A percentile compares a stretch with the other conserved stretches of the same genome.
Evolutionary conservation across 78 protist species (phyloP).

Genomic region (Trichosphaerium sp.): DNA sequence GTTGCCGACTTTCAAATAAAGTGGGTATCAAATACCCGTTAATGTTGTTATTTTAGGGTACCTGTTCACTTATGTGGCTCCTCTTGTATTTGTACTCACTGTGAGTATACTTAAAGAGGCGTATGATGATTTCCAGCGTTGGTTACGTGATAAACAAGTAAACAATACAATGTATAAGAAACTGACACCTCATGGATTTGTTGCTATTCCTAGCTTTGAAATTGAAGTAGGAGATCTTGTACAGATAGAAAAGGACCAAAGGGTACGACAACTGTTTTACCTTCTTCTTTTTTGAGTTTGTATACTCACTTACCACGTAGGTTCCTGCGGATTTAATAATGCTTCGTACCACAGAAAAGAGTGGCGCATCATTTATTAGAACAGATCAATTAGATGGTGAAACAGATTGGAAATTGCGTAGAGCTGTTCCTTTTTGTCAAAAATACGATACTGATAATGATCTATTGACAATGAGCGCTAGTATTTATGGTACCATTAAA

Average conservation of each 20-base stretch:
- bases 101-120: constrained; percentile 79
- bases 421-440: constrained; percentile 20
- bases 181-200: constrained; percentile 38
- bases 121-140: constrained; percentile 81
- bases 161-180: constrained; percentile 65
- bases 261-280: constrained; percentile 21
- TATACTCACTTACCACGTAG: background rate
- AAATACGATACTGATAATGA: constrained; percentile 26
- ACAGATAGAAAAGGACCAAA: constrained; percentile 47
- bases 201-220: constrained; percentile 28
- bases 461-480: constrained; percentile 16
- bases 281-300: background rate
- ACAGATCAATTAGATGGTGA: constrained; percentile 95
- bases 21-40: too few species aligned
- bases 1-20: too few species aligned
- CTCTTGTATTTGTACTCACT: constrained; percentile 79
- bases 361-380: constrained; percentile 76
- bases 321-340: constrained; percentile 80
- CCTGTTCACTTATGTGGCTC: constrained; percentile 88
- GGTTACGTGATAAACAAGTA: constrained; percentile 64
- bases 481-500: constrained; percentile 19
- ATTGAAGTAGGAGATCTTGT: constrained; percentile 77
- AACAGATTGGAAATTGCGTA: constrained; percentile 89
- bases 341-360: constrained; percentile 70
- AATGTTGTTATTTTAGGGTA: too few species aligned